phyloP scores from a whole-genome alignment of 2,329 filamentous ascomycete genomes.

The Ascochyta viciae-villosae region DNA sequence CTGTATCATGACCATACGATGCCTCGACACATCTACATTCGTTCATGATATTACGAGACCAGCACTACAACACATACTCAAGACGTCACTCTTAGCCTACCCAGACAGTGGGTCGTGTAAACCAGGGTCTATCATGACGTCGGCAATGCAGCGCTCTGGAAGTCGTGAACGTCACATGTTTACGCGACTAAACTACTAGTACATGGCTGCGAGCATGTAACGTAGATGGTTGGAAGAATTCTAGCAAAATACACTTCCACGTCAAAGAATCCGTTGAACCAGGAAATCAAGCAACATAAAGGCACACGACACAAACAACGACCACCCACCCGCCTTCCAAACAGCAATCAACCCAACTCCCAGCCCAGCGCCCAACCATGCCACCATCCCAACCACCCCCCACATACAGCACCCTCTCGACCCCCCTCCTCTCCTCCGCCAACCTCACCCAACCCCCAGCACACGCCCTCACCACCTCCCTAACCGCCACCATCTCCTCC shows the following conservation, averaged over 20 bases:
- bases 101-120: constrained; percentile 7
- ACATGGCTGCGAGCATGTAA: neutral
- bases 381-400: neutral
- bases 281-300: no score
- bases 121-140: constrained; percentile 35
- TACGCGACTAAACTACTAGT: neutral
- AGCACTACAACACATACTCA: no score
- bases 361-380: neutral
- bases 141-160: constrained; percentile 8
- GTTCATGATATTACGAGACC: no score
- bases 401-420: constrained; percentile 9
- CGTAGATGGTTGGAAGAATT: neutral
- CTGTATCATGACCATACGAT: no score
- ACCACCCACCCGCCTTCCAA: no score
- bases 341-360: neutral
- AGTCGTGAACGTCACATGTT: constrained; percentile 18
- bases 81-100: constrained; percentile 4
- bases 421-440: constrained; percentile 22
- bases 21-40: no score
- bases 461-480: constrained; percentile 15
- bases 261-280: no score
- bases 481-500: constrained; percentile 31
- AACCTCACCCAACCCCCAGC: constrained; percentile 22
- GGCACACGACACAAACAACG: no score
- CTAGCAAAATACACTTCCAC: neutral